Evolutionary conservation across 2,329 filamentous ascomycete species (phyloP).

Genomic region (Hyphodiscus sp.): DNA sequence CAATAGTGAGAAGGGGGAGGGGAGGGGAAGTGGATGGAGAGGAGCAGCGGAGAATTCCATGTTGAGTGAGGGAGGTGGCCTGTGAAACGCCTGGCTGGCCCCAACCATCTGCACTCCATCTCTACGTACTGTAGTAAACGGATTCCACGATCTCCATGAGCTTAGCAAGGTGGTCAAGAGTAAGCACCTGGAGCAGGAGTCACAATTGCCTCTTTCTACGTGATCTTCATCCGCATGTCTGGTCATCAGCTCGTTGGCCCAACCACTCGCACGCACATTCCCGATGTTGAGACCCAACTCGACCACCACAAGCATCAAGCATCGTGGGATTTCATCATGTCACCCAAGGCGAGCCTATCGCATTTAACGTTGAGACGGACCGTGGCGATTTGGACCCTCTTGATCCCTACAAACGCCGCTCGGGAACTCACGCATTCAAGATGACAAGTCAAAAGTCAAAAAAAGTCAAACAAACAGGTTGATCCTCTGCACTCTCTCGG

Average conservation of each 20-base stretch:
- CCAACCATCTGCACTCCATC: not conserved
- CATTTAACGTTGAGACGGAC: not conserved
- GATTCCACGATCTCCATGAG: not conserved
- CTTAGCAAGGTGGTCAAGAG: not conserved
- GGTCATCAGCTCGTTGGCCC: not conserved
- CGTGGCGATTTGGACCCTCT: not conserved
- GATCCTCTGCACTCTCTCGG: not conserved
- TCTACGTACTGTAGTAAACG: no score
- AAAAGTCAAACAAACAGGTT: constrained; percentile 1
- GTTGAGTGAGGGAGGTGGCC: constrained; percentile 1
- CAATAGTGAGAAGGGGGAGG: not conserved
- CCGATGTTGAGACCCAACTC: not conserved
- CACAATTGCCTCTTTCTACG: not conserved
- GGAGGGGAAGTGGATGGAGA: no score
- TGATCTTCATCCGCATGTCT: not conserved
- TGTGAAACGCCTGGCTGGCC: constrained; percentile 10
- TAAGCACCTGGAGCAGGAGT: not conserved
- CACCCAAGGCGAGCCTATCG: not conserved
- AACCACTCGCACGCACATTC: not conserved
- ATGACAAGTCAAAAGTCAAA: constrained; percentile 6
- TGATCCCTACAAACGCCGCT: not conserved
- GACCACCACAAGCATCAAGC: not conserved
- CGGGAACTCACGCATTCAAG: not conserved
- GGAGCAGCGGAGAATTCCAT: not conserved
- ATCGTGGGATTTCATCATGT: constrained; percentile 1